Evolutionary conservation across 2,329 filamentous ascomycete genomes (phyloP), one percentile per base, ranked within the genome.

Genomic region (Neospermospora avenae): DNA sequence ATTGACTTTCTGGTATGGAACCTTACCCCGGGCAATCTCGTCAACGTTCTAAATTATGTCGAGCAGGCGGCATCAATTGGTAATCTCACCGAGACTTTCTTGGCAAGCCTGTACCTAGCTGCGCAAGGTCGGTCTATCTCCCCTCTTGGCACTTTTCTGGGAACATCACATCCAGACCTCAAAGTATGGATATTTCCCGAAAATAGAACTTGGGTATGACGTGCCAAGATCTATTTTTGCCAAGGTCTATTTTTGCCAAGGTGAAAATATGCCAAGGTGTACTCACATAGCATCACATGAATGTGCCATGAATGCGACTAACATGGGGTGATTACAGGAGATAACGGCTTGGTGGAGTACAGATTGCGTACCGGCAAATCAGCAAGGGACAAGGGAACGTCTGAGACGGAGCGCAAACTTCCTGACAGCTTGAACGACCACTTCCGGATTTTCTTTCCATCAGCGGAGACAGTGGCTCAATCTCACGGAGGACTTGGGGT

Each of bases 401-500:
- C 60, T 41, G 20, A 55, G 51, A 60, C 48, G 45, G 68, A 71
- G 51, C 58, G 52, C 25, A 65, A 65, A 52, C 55, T 68, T 57
- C 52, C 63, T 46, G 64, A 69, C 57, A 64, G 65, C 49, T 39
- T 73, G 45, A 75, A 76, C 63, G 74, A 84, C 34, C 78, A 79
- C 51, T 83, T 95, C 66, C 83, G 87, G 10, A 81, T 96, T 55
- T 96, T 93, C 74, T 97, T 93, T 69, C 93, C 92, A 2, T 91
- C 88, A 1, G 74, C 83, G 11, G 75, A 86, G 20, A 96, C 91
- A 0, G 87, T 96, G 3, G 70, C 73, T 10, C 72, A 74, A 31
- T 92, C 89, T 68, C 83, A 78, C 63, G 88, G 86, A 31, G 89
- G 88, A 2, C 77, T 74, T 59, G 73, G 75, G 58, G 85, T 86